Evolutionary conservation across 129 eudicot genomes (phyloP).

Genomic region (Arctium minus): DNA sequence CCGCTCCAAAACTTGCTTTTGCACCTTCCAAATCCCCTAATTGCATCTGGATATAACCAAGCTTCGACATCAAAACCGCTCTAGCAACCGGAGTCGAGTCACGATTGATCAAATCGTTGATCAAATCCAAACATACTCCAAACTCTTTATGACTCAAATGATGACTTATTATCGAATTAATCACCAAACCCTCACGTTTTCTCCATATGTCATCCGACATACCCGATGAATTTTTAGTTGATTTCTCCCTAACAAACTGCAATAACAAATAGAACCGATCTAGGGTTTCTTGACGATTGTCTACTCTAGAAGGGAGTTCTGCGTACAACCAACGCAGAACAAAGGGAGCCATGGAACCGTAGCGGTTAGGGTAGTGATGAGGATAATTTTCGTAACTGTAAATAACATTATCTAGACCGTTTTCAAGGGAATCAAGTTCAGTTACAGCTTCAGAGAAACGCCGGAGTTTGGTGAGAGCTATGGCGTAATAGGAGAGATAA

Average conservation of each 20-base stretch:
- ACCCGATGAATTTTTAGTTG: background rate
- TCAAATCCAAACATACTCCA: slow-evolving; percentile 58
- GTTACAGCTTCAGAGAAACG: slow-evolving; percentile 60
- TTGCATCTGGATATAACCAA: slow-evolving; percentile 76
- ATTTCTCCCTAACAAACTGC: slow-evolving; percentile 42
- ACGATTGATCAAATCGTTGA: slow-evolving; percentile 37
- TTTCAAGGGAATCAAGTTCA: slow-evolving; percentile 53
- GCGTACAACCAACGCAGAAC: slow-evolving; percentile 77
- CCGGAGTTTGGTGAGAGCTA: slow-evolving; percentile 76
- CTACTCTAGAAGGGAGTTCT: slow-evolving; percentile 55
- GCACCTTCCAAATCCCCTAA: slow-evolving; percentile 88
- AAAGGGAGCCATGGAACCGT: slow-evolving; percentile 86
- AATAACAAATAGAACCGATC: slow-evolving; percentile 71
- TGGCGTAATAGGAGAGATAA: slow-evolving; percentile 69
- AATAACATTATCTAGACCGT: slow-evolving; percentile 45
- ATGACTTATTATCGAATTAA: slow-evolving; percentile 56
- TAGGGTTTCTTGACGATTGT: slow-evolving; percentile 47
- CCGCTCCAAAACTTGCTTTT: slow-evolving; percentile 41
- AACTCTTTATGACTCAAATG: slow-evolving; percentile 82
- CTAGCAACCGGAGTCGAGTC: slow-evolving; percentile 15
- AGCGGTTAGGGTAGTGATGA: slow-evolving; percentile 43
- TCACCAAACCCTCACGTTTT: slow-evolving; percentile 64
- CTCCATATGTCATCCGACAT: slow-evolving; percentile 48
- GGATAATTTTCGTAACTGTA: slow-evolving; percentile 55
- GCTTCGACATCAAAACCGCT: slow-evolving; percentile 41